phyloP scores from a whole-genome alignment of 2,329 filamentous ascomycete species.

The Aspergillus sergii region DNA sequence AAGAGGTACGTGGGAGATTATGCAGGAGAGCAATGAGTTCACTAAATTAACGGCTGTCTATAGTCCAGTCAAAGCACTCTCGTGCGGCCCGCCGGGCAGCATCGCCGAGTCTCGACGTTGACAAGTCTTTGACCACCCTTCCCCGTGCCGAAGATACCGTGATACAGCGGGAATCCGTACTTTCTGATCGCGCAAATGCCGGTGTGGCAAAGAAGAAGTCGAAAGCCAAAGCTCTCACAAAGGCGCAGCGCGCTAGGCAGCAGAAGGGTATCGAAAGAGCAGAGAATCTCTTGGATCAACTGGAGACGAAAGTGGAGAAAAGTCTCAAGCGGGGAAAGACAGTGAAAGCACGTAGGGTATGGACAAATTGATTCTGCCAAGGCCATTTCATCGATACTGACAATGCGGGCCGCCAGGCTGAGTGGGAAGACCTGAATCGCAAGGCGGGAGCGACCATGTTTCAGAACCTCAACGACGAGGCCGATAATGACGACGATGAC shows the following conservation, averaged over 20 bases:
- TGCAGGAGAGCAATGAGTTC: not conserved
- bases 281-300: conserved; percentile 56
- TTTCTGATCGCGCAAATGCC: conserved; percentile 51
- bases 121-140: conserved; percentile 51
- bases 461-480: conserved; percentile 48
- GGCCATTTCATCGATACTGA: conserved; percentile 17
- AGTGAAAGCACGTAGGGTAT: conserved; percentile 52
- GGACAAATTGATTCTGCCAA: conserved; percentile 10
- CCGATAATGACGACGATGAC: conserved; percentile 44
- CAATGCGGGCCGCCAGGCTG: conserved; percentile 28
- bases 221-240: conserved; percentile 51
- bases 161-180: conserved; percentile 48
- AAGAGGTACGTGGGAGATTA: conserved; percentile 28
- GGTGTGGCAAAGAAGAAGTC: conserved; percentile 58
- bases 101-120: conserved; percentile 56
- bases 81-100: conserved; percentile 61
- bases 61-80: conserved; percentile 58
- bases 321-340: conserved; percentile 52
- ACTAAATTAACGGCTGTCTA: conserved; percentile 15
- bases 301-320: conserved; percentile 58
- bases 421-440: conserved; percentile 47
- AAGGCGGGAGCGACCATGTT: conserved; percentile 30
- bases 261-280: conserved; percentile 59
- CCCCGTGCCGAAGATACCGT: conserved; percentile 44
- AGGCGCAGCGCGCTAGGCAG: conserved; percentile 57